Percentiles rank a stretch among this genome's conserved stretches.
Conservation (phyloP, 1,284 basidiomycete genomes). For the Leccinum proximum region DNA sequence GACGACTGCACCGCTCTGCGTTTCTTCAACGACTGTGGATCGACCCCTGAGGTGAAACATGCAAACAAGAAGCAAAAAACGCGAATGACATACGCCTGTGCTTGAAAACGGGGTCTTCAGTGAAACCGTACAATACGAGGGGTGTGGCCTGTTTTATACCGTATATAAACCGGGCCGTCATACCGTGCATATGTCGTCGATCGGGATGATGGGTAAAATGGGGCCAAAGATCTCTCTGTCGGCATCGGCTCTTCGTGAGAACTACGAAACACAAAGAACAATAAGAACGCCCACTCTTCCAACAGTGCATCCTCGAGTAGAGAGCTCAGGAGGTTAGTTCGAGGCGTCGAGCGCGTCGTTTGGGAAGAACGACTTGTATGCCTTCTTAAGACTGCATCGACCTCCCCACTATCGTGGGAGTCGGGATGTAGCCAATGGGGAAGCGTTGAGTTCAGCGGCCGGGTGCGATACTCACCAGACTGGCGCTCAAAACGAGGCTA, state of each 20-base stretch:
- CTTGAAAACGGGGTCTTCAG: slow-evolving; percentile 25
- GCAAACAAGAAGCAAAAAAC: neutral
- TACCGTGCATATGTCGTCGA: slow-evolving; percentile 46
- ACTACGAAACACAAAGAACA: neutral
- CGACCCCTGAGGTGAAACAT: slow-evolving; percentile 2
- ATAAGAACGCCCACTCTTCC: slow-evolving; percentile 23
- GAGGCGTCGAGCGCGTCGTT: slow-evolving; percentile 20
- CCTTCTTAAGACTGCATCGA: slow-evolving; percentile 38
- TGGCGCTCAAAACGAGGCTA: too few species aligned
- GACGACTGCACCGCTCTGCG: slow-evolving; percentile 46
- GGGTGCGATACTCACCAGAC: too few species aligned
- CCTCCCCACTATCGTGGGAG: too few species aligned
- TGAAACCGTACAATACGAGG: slow-evolving; percentile 30
- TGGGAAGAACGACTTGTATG: slow-evolving; percentile 31
- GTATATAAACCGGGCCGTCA: slow-evolving; percentile 8
- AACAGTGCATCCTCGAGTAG: slow-evolving; percentile 39
- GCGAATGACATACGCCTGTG: slow-evolving; percentile 18
- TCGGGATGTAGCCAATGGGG: too few species aligned
- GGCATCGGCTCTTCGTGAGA: neutral
- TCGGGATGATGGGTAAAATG: slow-evolving; percentile 59
- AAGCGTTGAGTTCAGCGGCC: too few species aligned
- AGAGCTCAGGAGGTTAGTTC: slow-evolving; percentile 20
- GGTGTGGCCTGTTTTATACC: slow-evolving; percentile 17
- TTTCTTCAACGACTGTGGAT: slow-evolving; percentile 41
- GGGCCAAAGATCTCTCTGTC: slow-evolving; percentile 68